Percentiles rank a stretch among this genome's conserved stretches.
These are phyloP conservation scores for Diaporthe citrichinensis DNA, from an alignment of 2,329 filamentous ascomycete species.

Conservation along the genomic window DNA sequence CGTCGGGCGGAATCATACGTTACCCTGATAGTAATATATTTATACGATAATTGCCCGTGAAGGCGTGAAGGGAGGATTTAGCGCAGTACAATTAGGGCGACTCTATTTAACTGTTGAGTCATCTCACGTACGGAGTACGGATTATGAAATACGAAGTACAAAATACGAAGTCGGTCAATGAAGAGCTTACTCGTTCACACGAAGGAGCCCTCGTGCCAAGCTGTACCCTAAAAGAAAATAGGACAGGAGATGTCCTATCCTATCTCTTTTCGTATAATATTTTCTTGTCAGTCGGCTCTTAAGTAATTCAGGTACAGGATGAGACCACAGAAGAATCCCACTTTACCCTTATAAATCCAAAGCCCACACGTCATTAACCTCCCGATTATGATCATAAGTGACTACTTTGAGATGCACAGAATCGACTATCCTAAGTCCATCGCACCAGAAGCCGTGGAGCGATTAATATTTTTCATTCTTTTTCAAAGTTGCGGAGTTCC, in stretches of 20 bases:
- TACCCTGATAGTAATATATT: not conserved
- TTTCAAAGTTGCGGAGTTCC: not conserved
- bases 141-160: not conserved
- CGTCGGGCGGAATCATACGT: not conserved
- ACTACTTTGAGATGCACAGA: not conserved
- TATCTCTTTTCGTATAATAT: not conserved
- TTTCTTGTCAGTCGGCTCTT: not conserved
- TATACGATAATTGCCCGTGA: no score
- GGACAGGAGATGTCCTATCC: not conserved
- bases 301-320: rapidly evolving
- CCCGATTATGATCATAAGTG: not conserved
- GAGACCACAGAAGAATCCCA: no score
- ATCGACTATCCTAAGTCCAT: not conserved
- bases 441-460: not conserved
- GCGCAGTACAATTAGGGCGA: not conserved
- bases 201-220: not conserved
- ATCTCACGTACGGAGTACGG: not conserved
- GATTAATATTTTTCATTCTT: no score
- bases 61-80: no score
- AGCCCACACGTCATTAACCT: not conserved
- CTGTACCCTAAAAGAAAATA: not conserved
- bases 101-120: not conserved
- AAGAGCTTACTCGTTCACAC: not conserved
- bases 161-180: not conserved
- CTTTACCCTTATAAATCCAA: not conserved